Percentiles rank a stretch among this genome's conserved stretches.
Conservation (phyloP, 169 alveolate genomes). For the Besnoitia besnoiti region DNA sequence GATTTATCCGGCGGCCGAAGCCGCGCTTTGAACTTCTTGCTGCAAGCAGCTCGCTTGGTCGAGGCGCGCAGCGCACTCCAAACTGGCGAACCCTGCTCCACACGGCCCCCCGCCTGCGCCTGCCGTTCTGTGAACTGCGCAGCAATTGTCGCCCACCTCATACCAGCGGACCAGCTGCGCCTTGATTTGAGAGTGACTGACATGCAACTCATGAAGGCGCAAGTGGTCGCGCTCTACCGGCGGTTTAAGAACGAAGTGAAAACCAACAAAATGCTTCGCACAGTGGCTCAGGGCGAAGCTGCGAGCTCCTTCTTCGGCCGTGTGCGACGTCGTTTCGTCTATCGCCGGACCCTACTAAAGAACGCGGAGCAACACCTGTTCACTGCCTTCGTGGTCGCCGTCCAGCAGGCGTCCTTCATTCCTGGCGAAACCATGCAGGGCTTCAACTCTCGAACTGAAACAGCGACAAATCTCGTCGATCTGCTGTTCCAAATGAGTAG, state of each 20-base stretch:
- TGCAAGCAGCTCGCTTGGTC: too few relatives aligned
- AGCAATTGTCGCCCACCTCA: not conserved
- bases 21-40: too few relatives aligned
- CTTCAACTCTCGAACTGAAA: not conserved
- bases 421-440: not conserved
- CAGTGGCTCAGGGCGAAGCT: not conserved
- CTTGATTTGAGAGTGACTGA: not conserved
- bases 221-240: not conserved
- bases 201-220: not conserved
- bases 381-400: constrained; percentile 10
- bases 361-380: not conserved
- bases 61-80: constrained; percentile 1
- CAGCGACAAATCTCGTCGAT: not conserved
- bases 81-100: not conserved
- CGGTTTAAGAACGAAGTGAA: not conserved
- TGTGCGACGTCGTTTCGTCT: not conserved
- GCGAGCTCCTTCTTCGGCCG: not conserved
- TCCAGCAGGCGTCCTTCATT: not conserved
- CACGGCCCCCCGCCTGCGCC: not conserved
- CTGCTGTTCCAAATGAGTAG: not conserved
- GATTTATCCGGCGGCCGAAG: too few relatives aligned
- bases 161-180: not conserved
- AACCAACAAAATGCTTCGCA: not conserved
- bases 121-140: not conserved
- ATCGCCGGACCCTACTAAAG: not conserved